phyloP scores from a whole-genome alignment of 2,329 filamentous ascomycete genomes.

The Fusarium nelsonii region DNA sequence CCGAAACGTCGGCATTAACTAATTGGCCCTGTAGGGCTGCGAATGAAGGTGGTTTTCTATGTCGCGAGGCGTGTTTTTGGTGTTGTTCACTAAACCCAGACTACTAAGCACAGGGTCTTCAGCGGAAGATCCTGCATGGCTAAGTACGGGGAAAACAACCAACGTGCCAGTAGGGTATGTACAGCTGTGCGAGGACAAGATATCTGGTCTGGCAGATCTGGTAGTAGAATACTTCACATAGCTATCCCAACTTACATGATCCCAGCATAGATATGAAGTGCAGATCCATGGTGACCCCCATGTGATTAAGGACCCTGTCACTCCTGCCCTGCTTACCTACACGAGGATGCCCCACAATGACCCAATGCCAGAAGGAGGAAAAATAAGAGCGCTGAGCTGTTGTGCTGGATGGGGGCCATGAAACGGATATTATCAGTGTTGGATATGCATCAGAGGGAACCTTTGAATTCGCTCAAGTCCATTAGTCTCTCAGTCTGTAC shows the following conservation, averaged over 20 bases:
- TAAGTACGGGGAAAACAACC: neutral
- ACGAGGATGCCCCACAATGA: conserved; percentile 23
- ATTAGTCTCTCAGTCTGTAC: neutral
- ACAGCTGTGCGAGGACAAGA: neutral
- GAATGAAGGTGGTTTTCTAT: conserved; percentile 10
- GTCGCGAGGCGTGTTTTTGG: conserved; percentile 2
- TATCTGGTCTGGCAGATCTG: neutral
- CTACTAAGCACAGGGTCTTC: neutral
- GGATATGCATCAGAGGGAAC: conserved; percentile 7
- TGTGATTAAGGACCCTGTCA: conserved; percentile 19
- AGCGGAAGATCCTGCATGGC: conserved; percentile 4
- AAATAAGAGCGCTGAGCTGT: neutral
- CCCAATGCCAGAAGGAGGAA: conserved; percentile 18
- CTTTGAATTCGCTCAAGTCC: conserved; percentile 13
- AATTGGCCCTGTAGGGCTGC: conserved; percentile 26
- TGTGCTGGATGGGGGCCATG: neutral
- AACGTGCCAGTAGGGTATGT: neutral
- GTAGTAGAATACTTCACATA: neutral
- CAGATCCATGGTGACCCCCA: conserved; percentile 26
- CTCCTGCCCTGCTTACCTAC: conserved; percentile 13
- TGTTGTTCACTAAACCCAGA: conserved; percentile 2
- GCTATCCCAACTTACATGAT: conserved; percentile 11
- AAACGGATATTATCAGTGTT: conserved; percentile 7
- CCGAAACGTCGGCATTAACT: conserved; percentile 17
- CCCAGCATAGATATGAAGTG: conserved; percentile 18